Evolutionary conservation across 2,329 filamentous ascomycete genomes (phyloP).

Genomic region (Xylariaceae sp.): DNA sequence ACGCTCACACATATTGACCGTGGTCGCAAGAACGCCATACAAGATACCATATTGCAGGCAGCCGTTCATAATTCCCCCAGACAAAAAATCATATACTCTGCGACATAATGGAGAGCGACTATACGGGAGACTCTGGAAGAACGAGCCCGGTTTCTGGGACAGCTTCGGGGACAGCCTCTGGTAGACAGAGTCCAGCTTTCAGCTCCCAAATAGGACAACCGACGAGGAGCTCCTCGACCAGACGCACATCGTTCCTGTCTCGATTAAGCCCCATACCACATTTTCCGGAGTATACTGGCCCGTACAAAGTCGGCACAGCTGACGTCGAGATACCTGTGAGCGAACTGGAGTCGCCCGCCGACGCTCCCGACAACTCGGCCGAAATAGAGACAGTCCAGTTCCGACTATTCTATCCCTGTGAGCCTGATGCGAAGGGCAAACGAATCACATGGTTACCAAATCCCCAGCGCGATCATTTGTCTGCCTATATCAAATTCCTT

Average conservation of each 20-base stretch:
- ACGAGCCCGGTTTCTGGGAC: no score
- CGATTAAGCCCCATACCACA: conserved; percentile 64
- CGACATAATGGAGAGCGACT: no score
- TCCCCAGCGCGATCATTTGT: conserved; percentile 70
- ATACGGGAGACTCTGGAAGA: no score
- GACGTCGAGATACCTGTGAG: conserved; percentile 75
- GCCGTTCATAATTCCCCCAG: no score
- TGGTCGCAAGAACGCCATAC: no score
- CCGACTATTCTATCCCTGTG: conserved; percentile 76
- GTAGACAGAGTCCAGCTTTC: neutral
- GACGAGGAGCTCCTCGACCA: conserved; percentile 25
- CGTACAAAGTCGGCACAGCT: conserved; percentile 73
- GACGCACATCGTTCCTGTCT: conserved; percentile 46
- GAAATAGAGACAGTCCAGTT: conserved; percentile 72
- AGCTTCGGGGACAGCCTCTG: no score
- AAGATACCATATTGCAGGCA: no score
- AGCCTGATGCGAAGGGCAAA: conserved; percentile 48
- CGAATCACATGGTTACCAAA: conserved; percentile 72
- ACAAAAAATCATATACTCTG: no score
- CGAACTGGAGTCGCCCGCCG: conserved; percentile 52
- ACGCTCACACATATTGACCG: no score
- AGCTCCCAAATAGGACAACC: conserved; percentile 20
- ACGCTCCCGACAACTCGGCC: conserved; percentile 48
- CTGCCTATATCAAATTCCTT: conserved; percentile 72
- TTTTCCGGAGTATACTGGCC: conserved; percentile 73